These are phyloP conservation scores for Trametes sp. DNA, from an alignment of 1,284 basidiomycete species.

Conservation along the genomic window DNA sequence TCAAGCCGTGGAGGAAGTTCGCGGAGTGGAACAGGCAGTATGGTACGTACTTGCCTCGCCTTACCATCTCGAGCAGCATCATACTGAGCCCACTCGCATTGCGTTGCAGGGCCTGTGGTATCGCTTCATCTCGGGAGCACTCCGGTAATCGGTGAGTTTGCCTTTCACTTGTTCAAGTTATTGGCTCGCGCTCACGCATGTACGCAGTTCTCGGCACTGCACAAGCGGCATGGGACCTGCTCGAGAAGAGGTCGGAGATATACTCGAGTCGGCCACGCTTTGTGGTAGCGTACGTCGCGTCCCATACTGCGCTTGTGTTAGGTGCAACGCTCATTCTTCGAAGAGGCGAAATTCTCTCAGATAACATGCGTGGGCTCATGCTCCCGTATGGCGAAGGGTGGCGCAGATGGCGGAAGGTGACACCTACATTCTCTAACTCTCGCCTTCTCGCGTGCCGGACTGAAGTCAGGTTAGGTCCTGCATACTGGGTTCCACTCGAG, in stretches of 20 bases:
- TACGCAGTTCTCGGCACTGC: slow-evolving; percentile 54
- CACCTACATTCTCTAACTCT: background rate
- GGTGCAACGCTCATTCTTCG: background rate
- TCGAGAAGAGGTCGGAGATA: slow-evolving; percentile 59
- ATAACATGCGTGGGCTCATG: slow-evolving; percentile 58
- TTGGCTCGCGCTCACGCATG: background rate
- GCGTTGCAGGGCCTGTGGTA: slow-evolving; percentile 54
- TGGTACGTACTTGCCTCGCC: slow-evolving; percentile 41
- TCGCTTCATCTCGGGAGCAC: slow-evolving; percentile 61
- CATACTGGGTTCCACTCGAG: slow-evolving; percentile 53
- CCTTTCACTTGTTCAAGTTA: background rate
- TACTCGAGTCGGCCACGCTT: slow-evolving; percentile 60
- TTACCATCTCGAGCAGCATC: background rate
- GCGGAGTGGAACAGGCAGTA: slow-evolving; percentile 56
- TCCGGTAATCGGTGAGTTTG: slow-evolving; percentile 53
- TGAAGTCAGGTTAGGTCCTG: slow-evolving; percentile 45
- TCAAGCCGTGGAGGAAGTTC: slow-evolving; percentile 60
- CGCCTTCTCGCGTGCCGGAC: background rate
- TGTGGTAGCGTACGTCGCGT: slow-evolving; percentile 49
- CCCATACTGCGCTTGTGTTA: no score
- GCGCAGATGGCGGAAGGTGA: slow-evolving; percentile 59
- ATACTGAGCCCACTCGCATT: background rate
- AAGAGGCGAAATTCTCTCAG: slow-evolving; percentile 57
- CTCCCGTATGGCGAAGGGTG: slow-evolving; percentile 53
- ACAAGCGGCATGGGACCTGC: slow-evolving; percentile 58